Evolutionary conservation across 1,284 basidiomycete genomes (phyloP).

Genomic region (Ustilago vetiveriae): DNA sequence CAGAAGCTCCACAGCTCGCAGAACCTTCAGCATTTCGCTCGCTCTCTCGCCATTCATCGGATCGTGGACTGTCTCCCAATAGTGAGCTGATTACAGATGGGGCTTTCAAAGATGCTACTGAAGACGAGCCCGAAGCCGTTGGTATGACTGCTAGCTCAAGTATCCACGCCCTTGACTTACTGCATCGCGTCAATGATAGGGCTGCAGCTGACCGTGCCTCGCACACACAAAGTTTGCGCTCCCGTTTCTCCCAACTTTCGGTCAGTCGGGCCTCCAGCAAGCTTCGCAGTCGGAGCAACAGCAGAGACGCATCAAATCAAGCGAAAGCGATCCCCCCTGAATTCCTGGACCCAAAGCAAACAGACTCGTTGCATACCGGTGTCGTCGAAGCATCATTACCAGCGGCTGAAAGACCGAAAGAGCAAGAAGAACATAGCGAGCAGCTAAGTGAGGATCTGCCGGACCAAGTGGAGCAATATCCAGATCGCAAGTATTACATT

Average conservation of each 20-base stretch:
- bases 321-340: conserved; percentile 1
- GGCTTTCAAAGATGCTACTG: conserved; percentile 21
- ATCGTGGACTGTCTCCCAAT: background rate
- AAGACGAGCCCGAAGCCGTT: conserved; percentile 32
- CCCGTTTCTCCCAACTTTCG: conserved; percentile 28
- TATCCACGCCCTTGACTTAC: conserved; percentile 40
- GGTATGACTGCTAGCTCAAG: conserved; percentile 27
- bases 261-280: conserved; percentile 21
- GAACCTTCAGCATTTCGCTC: background rate
- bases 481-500: conserved; percentile 53
- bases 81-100: conserved; percentile 1
- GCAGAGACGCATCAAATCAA: conserved; percentile 7
- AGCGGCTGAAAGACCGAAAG: background rate
- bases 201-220: conserved; percentile 34
- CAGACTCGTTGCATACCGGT: background rate
- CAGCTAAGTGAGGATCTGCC: no score
- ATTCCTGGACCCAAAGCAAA: conserved; percentile 10
- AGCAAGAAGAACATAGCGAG: background rate
- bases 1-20: background rate
- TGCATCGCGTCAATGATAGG: conserved; percentile 36
- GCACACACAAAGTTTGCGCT: conserved; percentile 13
- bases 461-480: conserved; percentile 10
- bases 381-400: background rate
- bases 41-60: conserved; percentile 2
- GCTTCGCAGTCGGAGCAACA: conserved; percentile 23